phyloP scores from a whole-genome alignment of 176 grass and related monocot genomes.

The Avena eriantha region DNA sequence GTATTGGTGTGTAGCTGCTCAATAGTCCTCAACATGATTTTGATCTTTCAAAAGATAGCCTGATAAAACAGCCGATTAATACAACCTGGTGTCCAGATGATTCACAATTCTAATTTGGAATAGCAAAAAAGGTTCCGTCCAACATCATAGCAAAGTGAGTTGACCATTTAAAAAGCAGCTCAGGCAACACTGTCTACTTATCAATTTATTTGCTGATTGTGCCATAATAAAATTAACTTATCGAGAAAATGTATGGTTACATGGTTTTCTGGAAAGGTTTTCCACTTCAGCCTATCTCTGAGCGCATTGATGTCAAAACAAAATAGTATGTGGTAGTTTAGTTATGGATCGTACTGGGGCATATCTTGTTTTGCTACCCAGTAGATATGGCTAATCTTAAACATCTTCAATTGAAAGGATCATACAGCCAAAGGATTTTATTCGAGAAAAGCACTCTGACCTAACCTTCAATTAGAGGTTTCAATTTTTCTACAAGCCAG shows the following conservation, averaged over 20 bases:
- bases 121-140: not conserved
- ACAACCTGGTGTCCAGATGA: not conserved
- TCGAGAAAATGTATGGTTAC: not conserved
- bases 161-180: not conserved
- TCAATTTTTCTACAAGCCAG: conserved; percentile 84
- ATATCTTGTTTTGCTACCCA: not conserved
- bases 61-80: not conserved
- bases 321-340: not conserved
- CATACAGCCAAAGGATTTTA: not conserved
- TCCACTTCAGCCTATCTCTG: not conserved
- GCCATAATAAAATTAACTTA: not conserved
- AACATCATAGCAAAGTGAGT: conserved; percentile 1
- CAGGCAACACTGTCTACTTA: not conserved
- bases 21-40: not conserved
- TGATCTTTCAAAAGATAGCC: conserved; percentile 25
- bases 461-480: conserved; percentile 88
- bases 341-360: not conserved
- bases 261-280: not conserved
- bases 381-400: not conserved
- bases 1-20: not conserved
- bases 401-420: conserved; percentile 2
- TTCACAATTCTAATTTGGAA: not conserved
- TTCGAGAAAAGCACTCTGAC: not conserved
- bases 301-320: not conserved
- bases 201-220: not conserved